These are phyloP conservation scores for Ophiostoma tasmaniense DNA, from an alignment of 2,329 filamentous ascomycete genomes.

Conservation along the genomic window DNA sequence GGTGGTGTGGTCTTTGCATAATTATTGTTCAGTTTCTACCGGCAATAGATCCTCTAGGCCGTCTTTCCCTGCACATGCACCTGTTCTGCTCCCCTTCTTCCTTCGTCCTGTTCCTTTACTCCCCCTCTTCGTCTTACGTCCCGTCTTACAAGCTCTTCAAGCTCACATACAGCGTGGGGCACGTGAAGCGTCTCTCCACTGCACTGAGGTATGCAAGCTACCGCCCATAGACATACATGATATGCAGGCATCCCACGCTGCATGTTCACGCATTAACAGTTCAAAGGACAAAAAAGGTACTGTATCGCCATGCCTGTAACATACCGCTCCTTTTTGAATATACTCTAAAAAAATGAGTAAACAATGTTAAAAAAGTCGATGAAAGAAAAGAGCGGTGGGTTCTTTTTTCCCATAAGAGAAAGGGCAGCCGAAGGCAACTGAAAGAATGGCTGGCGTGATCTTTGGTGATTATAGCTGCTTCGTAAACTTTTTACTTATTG, in stretches of 20 bases:
- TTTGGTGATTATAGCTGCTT: not conserved
- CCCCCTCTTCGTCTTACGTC: not conserved
- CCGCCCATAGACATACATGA: not conserved
- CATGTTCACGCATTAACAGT: not conserved
- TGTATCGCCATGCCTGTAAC: not conserved
- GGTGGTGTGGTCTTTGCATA: slow-evolving; percentile 4
- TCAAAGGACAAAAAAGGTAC: not conserved
- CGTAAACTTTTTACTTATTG: not conserved
- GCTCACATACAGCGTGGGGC: slow-evolving; percentile 2
- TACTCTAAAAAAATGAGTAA: not conserved
- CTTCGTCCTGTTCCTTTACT: not conserved
- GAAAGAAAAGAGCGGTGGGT: not conserved
- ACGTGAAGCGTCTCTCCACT: not conserved
- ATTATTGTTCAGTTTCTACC: not conserved
- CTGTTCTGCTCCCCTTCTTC: not conserved
- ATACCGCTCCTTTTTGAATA: not conserved
- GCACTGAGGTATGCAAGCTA: not conserved
- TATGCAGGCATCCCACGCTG: not conserved
- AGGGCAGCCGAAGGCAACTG: not conserved
- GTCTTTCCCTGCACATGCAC: not conserved
- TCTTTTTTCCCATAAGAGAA: not conserved
- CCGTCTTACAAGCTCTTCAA: not conserved
- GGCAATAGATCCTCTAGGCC: not conserved
- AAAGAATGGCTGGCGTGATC: not conserved
- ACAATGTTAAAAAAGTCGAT: not conserved